Evolutionary conservation across 2,329 filamentous ascomycete species (phyloP).

Genomic region (Pseudogymnoascus destructans): DNA sequence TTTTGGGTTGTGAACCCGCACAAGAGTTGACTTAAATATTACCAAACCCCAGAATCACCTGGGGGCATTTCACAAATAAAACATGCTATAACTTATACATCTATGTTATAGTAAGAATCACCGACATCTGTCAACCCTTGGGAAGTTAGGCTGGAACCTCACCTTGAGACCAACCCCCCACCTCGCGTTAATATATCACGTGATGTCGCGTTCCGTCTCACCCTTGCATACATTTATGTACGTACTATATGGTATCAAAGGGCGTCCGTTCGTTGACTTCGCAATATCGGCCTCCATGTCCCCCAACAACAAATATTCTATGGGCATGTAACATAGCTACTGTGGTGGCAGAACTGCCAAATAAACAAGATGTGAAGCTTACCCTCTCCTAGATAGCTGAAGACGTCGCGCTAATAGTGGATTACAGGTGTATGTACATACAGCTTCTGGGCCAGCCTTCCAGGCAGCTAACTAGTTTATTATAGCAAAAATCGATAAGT

Average conservation of each 20-base stretch:
- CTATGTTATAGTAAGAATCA: constrained; percentile 5
- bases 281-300: neutral
- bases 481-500: constrained; percentile 76
- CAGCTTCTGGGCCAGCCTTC: neutral
- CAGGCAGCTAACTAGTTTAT: constrained; percentile 5
- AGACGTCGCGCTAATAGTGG: neutral
- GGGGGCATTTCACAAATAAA: constrained; percentile 3
- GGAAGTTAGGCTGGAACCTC: neutral
- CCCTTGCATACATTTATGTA: constrained; percentile 6
- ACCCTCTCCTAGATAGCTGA: neutral
- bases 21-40: neutral
- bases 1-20: constrained; percentile 9
- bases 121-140: neutral
- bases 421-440: constrained; percentile 3
- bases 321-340: constrained; percentile 1
- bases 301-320: neutral
- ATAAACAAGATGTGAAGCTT: neutral
- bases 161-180: neutral
- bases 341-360: constrained; percentile 1
- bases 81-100: constrained; percentile 4
- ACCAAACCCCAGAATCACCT: constrained; percentile 2
- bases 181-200: neutral
- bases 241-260: neutral
- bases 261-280: neutral
- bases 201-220: neutral